phyloP scores from a whole-genome alignment of 768 basidiomycete species.

The Hygrocybe punicea region DNA sequence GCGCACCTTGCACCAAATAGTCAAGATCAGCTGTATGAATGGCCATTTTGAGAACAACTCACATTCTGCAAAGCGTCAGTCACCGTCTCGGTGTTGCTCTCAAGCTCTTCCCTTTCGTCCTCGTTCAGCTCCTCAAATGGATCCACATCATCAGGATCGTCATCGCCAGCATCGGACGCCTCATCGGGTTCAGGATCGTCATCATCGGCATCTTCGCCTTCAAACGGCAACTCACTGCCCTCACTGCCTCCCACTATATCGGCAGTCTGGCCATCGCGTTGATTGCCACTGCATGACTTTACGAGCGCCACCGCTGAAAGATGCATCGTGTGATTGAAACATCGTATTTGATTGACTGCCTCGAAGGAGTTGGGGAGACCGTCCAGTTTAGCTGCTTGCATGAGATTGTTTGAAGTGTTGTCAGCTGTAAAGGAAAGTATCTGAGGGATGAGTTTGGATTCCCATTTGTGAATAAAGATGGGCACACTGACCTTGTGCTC shows the following conservation, averaged over 20 bases:
- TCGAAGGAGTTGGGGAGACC: background rate
- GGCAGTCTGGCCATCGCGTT: slow-evolving; percentile 1
- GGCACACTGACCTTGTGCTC: background rate
- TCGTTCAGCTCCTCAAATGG: background rate
- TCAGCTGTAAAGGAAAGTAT: background rate
- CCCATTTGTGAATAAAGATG: background rate
- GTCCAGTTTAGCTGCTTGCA: background rate
- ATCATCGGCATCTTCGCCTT: background rate
- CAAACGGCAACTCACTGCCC: background rate
- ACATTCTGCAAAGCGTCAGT: background rate
- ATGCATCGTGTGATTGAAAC: slow-evolving; percentile 12
- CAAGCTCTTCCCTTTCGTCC: background rate
- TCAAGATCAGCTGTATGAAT: background rate
- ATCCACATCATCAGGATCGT: background rate
- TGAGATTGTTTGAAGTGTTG: background rate
- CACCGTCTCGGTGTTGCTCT: background rate
- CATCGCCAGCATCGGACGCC: background rate
- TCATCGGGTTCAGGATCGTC: background rate
- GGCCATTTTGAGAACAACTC: slow-evolving; percentile 1
- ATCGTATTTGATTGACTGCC: slow-evolving; percentile 1
- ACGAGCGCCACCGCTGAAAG: slow-evolving; percentile 8
- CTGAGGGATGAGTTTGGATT: background rate
- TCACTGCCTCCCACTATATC: background rate
- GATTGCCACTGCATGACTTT: slow-evolving; percentile 7
- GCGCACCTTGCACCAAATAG: slow-evolving; percentile 16